Conservation (phyloP, 2,329 filamentous ascomycete species). For the Aspergillus hortae region DNA sequence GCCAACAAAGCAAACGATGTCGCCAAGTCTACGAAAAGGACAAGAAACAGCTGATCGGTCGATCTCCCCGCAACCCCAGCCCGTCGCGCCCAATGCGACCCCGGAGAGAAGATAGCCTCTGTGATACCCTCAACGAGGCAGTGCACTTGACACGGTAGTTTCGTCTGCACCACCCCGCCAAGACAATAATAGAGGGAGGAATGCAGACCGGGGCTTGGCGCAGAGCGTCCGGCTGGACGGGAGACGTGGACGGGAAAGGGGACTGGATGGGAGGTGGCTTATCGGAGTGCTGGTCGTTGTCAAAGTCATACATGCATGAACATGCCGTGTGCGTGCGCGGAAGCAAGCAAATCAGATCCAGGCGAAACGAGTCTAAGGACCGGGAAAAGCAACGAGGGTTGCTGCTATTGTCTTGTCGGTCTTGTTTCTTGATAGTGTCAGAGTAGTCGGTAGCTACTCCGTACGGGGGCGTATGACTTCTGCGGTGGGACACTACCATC, state of each 20-base stretch:
- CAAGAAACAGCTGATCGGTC: neutral
- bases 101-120: neutral
- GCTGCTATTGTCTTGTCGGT: neutral
- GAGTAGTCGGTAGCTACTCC: neutral
- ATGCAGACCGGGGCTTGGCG: constrained; percentile 27
- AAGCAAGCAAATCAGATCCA: neutral
- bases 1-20: neutral
- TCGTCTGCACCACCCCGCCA: constrained; percentile 2
- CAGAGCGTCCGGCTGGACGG: neutral
- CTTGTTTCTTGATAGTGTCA: neutral
- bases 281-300: neutral
- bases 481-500: neutral
- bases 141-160: neutral
- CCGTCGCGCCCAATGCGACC: too few species aligned
- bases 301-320: neutral
- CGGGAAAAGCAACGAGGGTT: neutral
- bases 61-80: neutral
- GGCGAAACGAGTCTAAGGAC: neutral
- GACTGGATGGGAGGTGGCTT: neutral
- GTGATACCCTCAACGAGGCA: neutral
- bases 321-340: neutral
- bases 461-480: neutral
- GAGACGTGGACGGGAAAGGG: neutral
- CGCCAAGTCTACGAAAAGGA: neutral
- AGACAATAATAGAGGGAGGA: constrained; percentile 25